Evolutionary conservation across 2,329 filamentous ascomycete genomes (phyloP).

Genomic region (Didymella segeticola): DNA sequence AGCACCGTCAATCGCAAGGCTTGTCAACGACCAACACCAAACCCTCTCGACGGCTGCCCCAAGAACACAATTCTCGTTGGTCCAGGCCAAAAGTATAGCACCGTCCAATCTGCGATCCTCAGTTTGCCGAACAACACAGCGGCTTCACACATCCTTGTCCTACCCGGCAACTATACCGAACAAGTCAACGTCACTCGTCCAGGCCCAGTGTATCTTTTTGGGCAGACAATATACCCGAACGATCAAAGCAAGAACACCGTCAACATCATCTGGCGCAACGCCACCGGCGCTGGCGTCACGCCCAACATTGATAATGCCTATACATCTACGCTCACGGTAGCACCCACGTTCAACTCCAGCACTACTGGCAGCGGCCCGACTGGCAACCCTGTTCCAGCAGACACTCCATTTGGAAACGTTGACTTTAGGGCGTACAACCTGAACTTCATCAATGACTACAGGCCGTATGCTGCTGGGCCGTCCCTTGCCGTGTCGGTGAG

Average conservation of each 20-base stretch:
- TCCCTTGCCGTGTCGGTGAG: conserved; percentile 66
- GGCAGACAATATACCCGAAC: conserved; percentile 60
- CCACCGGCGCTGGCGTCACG: conserved; percentile 55
- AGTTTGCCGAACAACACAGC: conserved; percentile 55
- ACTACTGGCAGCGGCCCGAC: conserved; percentile 68
- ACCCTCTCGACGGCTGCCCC: conserved; percentile 51
- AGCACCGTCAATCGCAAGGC: conserved; percentile 28
- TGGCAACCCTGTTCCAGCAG: conserved; percentile 65
- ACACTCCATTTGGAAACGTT: conserved; percentile 67
- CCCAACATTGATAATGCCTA: conserved; percentile 66
- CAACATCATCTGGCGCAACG: conserved; percentile 65
- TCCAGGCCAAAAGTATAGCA: conserved; percentile 35
- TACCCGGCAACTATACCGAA: conserved; percentile 66
- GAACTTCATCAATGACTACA: conserved; percentile 68
- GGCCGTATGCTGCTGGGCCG: conserved; percentile 61
- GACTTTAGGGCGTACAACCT: conserved; percentile 73
- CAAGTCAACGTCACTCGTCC: conserved; percentile 70
- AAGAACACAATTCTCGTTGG: conserved; percentile 41
- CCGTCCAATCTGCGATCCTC: conserved; percentile 57
- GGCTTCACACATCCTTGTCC: conserved; percentile 64
- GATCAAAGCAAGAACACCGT: conserved; percentile 59
- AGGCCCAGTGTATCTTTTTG: conserved; percentile 67
- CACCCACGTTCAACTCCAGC: conserved; percentile 68
- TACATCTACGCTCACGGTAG: conserved; percentile 67
- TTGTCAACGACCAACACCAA: conserved; percentile 48